Conservation (phyloP, 306 rosid species). For the Gastrolobium bilobum region DNA sequence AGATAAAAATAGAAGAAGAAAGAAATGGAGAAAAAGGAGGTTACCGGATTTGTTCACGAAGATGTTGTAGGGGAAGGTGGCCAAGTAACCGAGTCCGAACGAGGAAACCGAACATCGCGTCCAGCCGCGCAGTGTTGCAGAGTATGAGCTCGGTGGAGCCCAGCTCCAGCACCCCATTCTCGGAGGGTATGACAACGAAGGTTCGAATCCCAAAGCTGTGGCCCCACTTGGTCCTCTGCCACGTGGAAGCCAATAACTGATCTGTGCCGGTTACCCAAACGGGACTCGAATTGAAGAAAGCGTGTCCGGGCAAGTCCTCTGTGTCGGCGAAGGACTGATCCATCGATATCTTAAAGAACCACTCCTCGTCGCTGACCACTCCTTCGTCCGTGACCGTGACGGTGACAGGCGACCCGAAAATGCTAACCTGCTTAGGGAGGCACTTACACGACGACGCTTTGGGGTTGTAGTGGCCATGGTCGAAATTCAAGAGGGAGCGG, state of each 20-base stretch:
- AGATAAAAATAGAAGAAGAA: too few relatives aligned
- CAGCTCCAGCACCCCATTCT: constrained; percentile 70
- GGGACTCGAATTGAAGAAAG: constrained; percentile 43
- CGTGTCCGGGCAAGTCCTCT: constrained; percentile 44
- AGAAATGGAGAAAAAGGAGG: too few relatives aligned
- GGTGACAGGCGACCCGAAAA: constrained; percentile 57
- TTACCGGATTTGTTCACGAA: too few relatives aligned
- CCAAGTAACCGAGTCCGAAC: too few relatives aligned
- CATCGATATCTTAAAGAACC: constrained; percentile 80
- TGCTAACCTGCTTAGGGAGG: constrained; percentile 46
- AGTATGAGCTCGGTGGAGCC: constrained; percentile 60
- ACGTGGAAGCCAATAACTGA: constrained; percentile 18
- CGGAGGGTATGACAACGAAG: constrained; percentile 65
- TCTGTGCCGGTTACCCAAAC: constrained; percentile 64
- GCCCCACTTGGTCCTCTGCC: constrained; percentile 67
- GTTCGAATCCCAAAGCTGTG: constrained; percentile 68
- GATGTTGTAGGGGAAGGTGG: too few relatives aligned
- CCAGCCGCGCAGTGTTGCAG: too few relatives aligned
- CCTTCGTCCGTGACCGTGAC: constrained; percentile 28
- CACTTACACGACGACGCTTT: too few relatives aligned
- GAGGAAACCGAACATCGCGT: too few relatives aligned
- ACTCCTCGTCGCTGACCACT: constrained; percentile 61
- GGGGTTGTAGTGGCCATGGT: constrained; percentile 68
- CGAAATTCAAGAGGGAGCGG: constrained; percentile 65
- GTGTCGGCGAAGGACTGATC: constrained; percentile 56